A percentile compares a stretch with the other conserved stretches of the same genome.
These are phyloP conservation scores for Tremella fuciformis DNA, from an alignment of 768 basidiomycete species.

Conservation along the genomic window DNA sequence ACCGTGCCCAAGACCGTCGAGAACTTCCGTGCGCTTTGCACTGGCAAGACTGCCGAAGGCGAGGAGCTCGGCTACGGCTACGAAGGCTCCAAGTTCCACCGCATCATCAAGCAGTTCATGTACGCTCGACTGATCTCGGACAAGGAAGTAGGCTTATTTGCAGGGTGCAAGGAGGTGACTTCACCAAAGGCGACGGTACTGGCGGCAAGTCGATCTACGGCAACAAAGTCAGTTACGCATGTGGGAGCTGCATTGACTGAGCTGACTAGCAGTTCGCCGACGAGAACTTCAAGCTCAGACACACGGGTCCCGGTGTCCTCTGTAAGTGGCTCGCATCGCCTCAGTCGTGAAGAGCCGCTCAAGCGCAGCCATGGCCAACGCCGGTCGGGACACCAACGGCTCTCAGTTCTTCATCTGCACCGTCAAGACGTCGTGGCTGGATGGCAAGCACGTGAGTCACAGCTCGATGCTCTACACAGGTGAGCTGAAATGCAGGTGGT, in stretches of 20 bases:
- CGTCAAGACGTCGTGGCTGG: slow-evolving; percentile 79
- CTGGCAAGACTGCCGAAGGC: slow-evolving; percentile 76
- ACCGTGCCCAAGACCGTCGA: slow-evolving; percentile 91
- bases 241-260: neutral
- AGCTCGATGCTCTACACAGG: slow-evolving; percentile 16
- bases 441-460: slow-evolving; percentile 71
- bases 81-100: slow-evolving; percentile 94
- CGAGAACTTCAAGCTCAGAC: slow-evolving; percentile 98
- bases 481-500: slow-evolving; percentile 64
- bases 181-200: slow-evolving; percentile 59
- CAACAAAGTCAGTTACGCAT: slow-evolving; percentile 42
- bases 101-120: slow-evolving; percentile 94
- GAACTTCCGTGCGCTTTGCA: slow-evolving; percentile 93
- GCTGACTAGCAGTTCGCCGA: slow-evolving; percentile 66
- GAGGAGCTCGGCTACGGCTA: slow-evolving; percentile 79
- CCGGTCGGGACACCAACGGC: slow-evolving; percentile 91
- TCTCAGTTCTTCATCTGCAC: slow-evolving; percentile 98
- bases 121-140: slow-evolving; percentile 12
- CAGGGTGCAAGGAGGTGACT: slow-evolving; percentile 87
- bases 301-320: slow-evolving; percentile 70
- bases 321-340: too few relatives aligned
- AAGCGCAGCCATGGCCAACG: slow-evolving; percentile 73
- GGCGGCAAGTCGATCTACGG: slow-evolving; percentile 45
- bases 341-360: neutral
- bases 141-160: neutral